These are phyloP conservation scores for Mycena pura DNA, from an alignment of 768 basidiomycete genomes.

Conservation along the genomic window DNA sequence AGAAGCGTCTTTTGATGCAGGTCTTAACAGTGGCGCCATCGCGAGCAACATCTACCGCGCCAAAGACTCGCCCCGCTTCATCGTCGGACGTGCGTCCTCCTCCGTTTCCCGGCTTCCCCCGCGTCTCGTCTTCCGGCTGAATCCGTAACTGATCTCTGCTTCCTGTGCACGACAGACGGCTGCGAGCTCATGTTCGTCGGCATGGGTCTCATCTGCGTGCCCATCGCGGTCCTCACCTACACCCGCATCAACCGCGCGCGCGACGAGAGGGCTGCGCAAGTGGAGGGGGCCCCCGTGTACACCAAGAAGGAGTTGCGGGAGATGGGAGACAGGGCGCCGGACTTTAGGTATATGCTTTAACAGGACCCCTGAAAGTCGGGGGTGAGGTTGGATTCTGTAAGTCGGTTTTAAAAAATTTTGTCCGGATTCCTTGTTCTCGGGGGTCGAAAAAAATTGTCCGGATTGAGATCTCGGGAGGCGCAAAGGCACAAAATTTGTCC, in stretches of 20 bases:
- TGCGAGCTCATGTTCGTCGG: slow-evolving; percentile 72
- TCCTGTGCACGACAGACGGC: slow-evolving; percentile 47
- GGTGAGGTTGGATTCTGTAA: no score
- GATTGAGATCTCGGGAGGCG: no score
- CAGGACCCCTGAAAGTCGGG: no score
- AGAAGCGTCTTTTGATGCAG: not conserved
- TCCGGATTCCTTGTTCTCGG: no score
- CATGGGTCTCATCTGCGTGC: slow-evolving; percentile 61
- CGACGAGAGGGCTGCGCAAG: slow-evolving; percentile 43
- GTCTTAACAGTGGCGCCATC: slow-evolving; percentile 55
- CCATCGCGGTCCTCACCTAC: slow-evolving; percentile 55
- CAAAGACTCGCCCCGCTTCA: slow-evolving; percentile 64
- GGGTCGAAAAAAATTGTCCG: no score
- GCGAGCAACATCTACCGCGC: slow-evolving; percentile 67
- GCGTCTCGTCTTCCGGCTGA: no score
- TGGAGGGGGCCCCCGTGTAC: slow-evolving; percentile 43
- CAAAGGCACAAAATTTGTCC: no score
- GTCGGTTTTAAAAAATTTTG: no score
- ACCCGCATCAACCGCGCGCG: slow-evolving; percentile 60
- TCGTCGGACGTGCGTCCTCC: slow-evolving; percentile 62
- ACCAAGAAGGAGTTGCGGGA: slow-evolving; percentile 43
- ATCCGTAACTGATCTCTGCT: no score
- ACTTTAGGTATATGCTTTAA: slow-evolving; percentile 62
- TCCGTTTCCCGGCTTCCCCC: no score
- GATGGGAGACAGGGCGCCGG: slow-evolving; percentile 67